Evolutionary conservation across 2,329 filamentous ascomycete genomes (phyloP), one percentile per base, ranked within the genome.

Genomic region (Cercospora janseana): DNA sequence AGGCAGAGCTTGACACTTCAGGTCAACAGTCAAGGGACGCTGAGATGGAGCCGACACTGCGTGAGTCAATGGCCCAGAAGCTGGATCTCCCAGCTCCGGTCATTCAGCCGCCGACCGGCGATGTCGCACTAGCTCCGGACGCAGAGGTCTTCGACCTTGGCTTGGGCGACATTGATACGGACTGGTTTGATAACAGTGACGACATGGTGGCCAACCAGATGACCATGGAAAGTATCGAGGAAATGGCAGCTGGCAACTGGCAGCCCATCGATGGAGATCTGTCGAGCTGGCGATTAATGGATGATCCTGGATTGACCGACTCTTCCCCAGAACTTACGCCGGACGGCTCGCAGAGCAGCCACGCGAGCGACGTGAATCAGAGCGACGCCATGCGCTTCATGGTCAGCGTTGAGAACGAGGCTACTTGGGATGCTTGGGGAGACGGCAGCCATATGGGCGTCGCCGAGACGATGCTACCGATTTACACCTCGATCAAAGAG

Each of bases 281-380:
- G 21, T 23, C 34, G n/a, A 16, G 43, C 38, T 40, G 56, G 42
- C 29, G 42, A 43, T 23, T 35, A 21, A 4, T 42, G 5, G 16
- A 47, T 18, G 35, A 40, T n/a, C 32, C 40, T 4, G 40, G 42
- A 5, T 16, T 45, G 47, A 44, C 40, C 20, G 40, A 50, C 27
- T 45, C 40, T 9, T 47, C 44, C 3, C 60, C 62, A 3, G 63
- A 64, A 26, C 60, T 64, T 48, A 61, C 66, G 21, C 62, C 63
- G 2, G 54, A 59, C 44, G 55, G 55, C 35, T 61, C 56, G 13
- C 71, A 56, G 62, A 71, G 56, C 64, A 70, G 68, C 20, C 63
- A 64, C 18, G 66, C 65, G 38, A 73, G 69, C 35, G 72, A 75
- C 46, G 70, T 75, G 16, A 69, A 65, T 15, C 68, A 72, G 55